Evolutionary conservation across 331 rosid genomes (phyloP), one percentile per base, ranked within the genome.

Genomic region (Spiraea crenata): DNA sequence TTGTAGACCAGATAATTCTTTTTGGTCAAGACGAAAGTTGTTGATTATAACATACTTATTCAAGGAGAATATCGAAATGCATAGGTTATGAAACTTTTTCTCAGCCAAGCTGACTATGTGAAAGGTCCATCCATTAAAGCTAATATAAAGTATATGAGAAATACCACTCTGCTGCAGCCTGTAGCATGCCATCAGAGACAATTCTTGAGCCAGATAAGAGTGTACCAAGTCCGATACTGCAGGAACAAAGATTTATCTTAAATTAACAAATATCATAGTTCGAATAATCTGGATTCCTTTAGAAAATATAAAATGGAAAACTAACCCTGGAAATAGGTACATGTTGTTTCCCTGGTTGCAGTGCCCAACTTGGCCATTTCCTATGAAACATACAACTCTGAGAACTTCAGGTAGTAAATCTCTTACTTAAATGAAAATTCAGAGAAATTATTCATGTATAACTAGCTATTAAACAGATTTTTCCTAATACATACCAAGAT

Each of bases 271-370:
- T 11, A 31, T 6, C 1, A 57, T 48, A 55, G 17, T 46, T 47
- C 35, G 13, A 61, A 71, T 16, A 60, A 70, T 15, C 50, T 39
- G 63, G 66, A 48, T 64, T 63, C 47, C 38, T 47, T 50, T 65
- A 55, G 34, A 62, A 58, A 48, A 62, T 48, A 4, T 40, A n/a
- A 63, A 60, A 78, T 73, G 72, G 71, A 20, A 19, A 76, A 83
- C 96, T 71, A 81, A 91, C 99, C 99, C 99, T 31, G 99, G 99
- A 86, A 95, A 95, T 48, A 95, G 98, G 83, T 95, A 95, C 99
- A 95, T 95, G 85, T 95, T 95, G 86, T 95, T 95, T 71, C 99
- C 99, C 78, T 95, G 99, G 87, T 95, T 95, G 88, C 96, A 95
- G 86, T 91, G 96, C 69, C 99, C 99, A 74, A 86, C 77, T 20